phyloP scores from a whole-genome alignment of 345 rosid species.

The Lenwebbia sp. region DNA sequence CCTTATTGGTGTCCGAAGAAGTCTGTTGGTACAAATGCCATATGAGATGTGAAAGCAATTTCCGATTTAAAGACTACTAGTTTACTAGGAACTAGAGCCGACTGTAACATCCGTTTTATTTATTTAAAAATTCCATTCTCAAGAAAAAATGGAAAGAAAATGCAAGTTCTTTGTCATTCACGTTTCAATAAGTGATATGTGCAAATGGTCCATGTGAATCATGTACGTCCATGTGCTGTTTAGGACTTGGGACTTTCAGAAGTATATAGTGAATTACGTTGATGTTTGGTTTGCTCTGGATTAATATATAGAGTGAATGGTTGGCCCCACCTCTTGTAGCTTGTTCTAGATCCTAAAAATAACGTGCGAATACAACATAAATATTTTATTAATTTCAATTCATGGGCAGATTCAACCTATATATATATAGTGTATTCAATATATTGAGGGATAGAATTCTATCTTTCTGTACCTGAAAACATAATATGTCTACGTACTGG shows the following conservation, averaged over 20 bases:
- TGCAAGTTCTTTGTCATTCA: background rate
- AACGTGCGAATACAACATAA: background rate
- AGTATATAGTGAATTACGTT: background rate
- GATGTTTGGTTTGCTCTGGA: background rate
- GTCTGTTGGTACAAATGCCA: too few species aligned
- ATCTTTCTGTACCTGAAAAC: background rate
- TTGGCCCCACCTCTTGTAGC: background rate
- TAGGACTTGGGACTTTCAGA: background rate
- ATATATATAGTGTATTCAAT: background rate
- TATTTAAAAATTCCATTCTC: background rate
- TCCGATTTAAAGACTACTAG: too few species aligned
- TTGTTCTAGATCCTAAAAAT: background rate
- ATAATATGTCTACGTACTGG: background rate
- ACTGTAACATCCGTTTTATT: background rate
- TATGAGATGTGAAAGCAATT: too few species aligned
- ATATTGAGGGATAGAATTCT: background rate
- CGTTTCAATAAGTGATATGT: background rate
- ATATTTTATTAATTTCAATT: background rate
- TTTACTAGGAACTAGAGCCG: too few species aligned
- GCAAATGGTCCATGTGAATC: background rate
- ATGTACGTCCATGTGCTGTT: background rate
- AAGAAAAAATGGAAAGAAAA: background rate
- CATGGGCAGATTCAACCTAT: background rate
- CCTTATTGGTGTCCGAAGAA: too few species aligned
- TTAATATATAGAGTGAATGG: background rate